Evolutionary conservation across 345 rosid genomes (phyloP).

Genomic region (Xanthoceras sorbifolium): DNA sequence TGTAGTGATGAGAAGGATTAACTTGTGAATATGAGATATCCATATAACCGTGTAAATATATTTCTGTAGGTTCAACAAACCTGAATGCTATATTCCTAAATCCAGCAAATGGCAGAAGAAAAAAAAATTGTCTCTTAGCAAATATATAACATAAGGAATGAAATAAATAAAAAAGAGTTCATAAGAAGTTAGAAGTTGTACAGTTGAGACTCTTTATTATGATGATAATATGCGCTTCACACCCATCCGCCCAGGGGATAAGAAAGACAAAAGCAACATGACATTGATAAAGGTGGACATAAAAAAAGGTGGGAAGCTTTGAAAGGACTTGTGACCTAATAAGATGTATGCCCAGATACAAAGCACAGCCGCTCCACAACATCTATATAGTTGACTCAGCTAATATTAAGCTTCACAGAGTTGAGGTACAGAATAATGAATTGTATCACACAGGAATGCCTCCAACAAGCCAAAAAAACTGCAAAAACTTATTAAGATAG

Average conservation of each 20-base stretch:
- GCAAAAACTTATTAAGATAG: not conserved
- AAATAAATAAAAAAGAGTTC: not conserved
- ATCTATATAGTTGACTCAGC: not conserved
- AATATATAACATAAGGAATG: not conserved
- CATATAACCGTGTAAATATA: not conserved
- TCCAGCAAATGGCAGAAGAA: slow-evolving; percentile 6
- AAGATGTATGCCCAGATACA: not conserved
- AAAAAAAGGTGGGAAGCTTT: not conserved
- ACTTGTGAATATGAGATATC: not conserved
- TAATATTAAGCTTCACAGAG: not conserved
- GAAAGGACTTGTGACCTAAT: not conserved
- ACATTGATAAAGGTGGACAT: not conserved
- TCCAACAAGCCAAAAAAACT: slow-evolving; percentile 13
- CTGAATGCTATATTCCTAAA: not conserved
- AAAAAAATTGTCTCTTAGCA: too few relatives aligned
- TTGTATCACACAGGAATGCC: slow-evolving; percentile 8
- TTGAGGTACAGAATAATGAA: not conserved
- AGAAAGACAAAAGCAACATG: not conserved
- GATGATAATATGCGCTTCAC: not conserved
- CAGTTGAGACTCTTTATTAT: not conserved
- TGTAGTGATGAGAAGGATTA: not conserved
- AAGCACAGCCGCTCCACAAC: not conserved
- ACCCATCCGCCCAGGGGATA: not conserved
- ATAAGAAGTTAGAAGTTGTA: not conserved
- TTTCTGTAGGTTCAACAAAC: not conserved